Evolutionary conservation across 176 grass and related monocot genomes (phyloP).

Genomic region (Saccharum officinarum): DNA sequence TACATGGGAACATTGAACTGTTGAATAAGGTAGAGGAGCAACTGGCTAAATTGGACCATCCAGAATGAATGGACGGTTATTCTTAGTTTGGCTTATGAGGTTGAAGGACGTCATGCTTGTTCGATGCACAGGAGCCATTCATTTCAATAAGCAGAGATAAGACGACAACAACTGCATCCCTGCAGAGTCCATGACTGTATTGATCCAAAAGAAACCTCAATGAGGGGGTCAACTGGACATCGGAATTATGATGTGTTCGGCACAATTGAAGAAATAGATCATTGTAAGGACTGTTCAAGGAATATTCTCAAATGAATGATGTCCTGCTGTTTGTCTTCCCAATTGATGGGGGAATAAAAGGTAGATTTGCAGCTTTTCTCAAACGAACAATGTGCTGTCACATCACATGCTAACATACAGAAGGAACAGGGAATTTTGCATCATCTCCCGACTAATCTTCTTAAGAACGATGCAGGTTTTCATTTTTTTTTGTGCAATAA

Average conservation of each 20-base stretch:
- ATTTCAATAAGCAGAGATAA: slow-evolving; percentile 16
- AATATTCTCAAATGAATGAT: slow-evolving; percentile 20
- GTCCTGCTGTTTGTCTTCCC: neutral
- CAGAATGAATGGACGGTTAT: neutral
- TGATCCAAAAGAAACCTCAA: neutral
- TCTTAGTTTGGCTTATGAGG: slow-evolving; percentile 6
- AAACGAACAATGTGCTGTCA: neutral
- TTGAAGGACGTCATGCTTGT: slow-evolving; percentile 15
- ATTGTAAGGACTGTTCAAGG: neutral
- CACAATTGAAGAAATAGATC: neutral
- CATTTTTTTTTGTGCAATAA: neutral
- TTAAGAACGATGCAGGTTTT: neutral
- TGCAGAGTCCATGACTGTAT: neutral
- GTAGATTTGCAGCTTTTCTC: neutral
- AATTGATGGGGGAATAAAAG: neutral
- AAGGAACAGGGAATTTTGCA: slow-evolving; percentile 16
- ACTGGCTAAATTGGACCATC: neutral
- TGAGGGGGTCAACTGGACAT: slow-evolving; percentile 1
- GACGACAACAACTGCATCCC: neutral
- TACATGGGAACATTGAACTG: neutral
- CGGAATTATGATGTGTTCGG: neutral
- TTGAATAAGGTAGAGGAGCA: slow-evolving; percentile 35
- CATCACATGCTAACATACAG: neutral
- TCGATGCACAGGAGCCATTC: slow-evolving; percentile 25
- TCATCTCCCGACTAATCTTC: slow-evolving; percentile 20